Percentiles rank a stretch among this genome's conserved stretches.
These are phyloP conservation scores for Cyberlindnera maritima DNA, from an alignment of 805 yeast genomes.

Conservation along the genomic window DNA sequence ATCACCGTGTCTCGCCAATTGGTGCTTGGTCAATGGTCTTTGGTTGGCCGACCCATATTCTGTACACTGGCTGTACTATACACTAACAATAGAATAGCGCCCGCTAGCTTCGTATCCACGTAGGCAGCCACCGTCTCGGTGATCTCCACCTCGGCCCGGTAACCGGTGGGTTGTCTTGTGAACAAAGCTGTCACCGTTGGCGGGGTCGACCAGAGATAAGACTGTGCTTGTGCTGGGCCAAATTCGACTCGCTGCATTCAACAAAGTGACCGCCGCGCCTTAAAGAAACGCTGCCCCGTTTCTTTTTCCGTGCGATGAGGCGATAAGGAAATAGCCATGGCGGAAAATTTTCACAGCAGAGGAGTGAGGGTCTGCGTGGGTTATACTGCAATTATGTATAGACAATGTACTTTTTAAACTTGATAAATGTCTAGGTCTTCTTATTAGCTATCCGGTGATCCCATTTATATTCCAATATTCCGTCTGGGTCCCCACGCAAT, in stretches of 20 bases:
- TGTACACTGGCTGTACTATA: too few species aligned
- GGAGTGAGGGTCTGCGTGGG: background rate
- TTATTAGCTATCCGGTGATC: background rate
- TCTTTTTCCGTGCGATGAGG: background rate
- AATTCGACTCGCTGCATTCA: too few species aligned
- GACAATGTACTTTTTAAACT: background rate
- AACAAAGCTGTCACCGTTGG: background rate
- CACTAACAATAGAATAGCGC: too few species aligned
- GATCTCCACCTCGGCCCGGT: background rate
- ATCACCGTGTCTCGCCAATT: too few species aligned
- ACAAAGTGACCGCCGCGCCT: background rate
- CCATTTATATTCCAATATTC: too few species aligned
- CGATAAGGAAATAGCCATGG: conserved; percentile 2
- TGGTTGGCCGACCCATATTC: too few species aligned
- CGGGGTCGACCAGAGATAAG: too few species aligned
- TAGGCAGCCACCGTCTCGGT: too few species aligned
- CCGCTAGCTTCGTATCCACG: too few species aligned
- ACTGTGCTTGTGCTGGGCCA: too few species aligned
- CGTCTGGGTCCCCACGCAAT: too few species aligned
- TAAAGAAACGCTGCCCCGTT: background rate
- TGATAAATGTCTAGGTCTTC: background rate
- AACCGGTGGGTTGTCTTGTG: background rate
- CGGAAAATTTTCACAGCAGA: conserved; percentile 1
- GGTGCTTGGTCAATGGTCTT: too few species aligned
- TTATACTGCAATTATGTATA: background rate